These are phyloP conservation scores for Polygonum aviculare DNA, from an alignment of 148 eudicot species.

Conservation along the genomic window DNA sequence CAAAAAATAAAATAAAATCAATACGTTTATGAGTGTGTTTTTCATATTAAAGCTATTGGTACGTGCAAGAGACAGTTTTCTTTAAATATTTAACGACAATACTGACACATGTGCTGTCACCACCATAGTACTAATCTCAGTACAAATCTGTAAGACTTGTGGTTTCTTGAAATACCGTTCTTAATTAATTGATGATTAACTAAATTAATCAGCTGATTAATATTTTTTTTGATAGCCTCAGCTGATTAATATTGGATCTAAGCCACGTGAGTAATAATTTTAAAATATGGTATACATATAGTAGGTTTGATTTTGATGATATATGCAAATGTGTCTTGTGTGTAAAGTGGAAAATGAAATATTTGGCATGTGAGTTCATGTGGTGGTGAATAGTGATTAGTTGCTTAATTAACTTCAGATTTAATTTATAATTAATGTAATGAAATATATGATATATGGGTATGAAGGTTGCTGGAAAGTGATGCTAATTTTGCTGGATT, in stretches of 20 bases:
- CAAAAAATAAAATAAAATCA: too few species aligned
- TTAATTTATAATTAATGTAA: not conserved
- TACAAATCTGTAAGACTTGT: not conserved
- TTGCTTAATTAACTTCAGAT: not conserved
- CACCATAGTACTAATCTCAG: not conserved
- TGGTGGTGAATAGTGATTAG: constrained; percentile 3
- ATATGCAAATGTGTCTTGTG: not conserved
- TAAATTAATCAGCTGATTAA: not conserved
- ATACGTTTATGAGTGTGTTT: too few species aligned
- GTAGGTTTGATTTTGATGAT: not conserved
- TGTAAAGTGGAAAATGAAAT: not conserved
- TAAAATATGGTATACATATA: too few species aligned
- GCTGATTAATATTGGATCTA: constrained; percentile 2
- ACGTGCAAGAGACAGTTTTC: too few species aligned
- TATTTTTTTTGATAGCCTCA: not conserved
- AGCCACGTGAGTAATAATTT: not conserved
- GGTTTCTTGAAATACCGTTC: not conserved
- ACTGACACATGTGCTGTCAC: not conserved
- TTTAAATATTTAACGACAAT: not conserved
- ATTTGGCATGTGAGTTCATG: not conserved
- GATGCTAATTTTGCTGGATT: not conserved
- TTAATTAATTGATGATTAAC: too few species aligned
- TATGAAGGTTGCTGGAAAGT: not conserved
- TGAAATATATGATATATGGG: not conserved
- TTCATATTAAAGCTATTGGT: too few species aligned